Conservation (phyloP, 176 grass and related monocot genomes). For the Cenchrus americanus region DNA sequence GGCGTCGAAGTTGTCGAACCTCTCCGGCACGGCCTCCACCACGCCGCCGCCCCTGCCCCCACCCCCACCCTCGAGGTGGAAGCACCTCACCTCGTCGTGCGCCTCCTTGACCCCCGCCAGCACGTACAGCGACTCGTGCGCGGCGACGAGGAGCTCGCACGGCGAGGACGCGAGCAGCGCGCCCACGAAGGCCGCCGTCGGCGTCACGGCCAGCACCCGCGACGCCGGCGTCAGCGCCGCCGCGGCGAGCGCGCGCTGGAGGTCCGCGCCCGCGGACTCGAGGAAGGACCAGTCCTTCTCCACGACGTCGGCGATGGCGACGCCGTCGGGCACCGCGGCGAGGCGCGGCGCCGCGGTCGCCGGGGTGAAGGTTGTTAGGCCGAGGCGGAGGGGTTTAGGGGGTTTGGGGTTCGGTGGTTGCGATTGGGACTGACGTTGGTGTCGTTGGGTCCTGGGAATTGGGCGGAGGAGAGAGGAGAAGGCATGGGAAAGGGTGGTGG, state of each 20-base stretch:
- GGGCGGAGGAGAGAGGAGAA: conserved; percentile 38
- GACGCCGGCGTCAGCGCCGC: conserved; percentile 53
- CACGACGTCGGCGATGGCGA: conserved; percentile 65
- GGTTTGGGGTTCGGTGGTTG: neutral
- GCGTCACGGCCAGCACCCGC: conserved; percentile 66
- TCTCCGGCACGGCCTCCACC: conserved; percentile 64
- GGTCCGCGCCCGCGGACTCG: conserved; percentile 15
- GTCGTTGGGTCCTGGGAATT: neutral
- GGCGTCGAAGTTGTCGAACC: conserved; percentile 66
- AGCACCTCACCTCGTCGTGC: conserved; percentile 85
- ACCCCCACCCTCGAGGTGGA: conserved; percentile 61
- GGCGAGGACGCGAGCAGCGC: conserved; percentile 55
- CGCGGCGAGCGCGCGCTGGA: conserved; percentile 51
- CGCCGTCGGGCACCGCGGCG: conserved; percentile 34
- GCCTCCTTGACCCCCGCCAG: conserved; percentile 80
- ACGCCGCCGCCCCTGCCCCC: conserved; percentile 55
- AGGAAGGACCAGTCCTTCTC: conserved; percentile 96
- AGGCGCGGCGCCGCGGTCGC: conserved; percentile 13
- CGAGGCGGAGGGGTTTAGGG: conserved; percentile 29
- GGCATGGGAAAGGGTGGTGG: conserved; percentile 37
- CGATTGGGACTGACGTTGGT: neutral
- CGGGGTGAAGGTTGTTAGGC: conserved; percentile 1
- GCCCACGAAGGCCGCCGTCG: conserved; percentile 62
- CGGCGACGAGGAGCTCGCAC: conserved; percentile 66
- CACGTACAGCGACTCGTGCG: conserved; percentile 87